Evolutionary conservation across 345 rosid genomes (phyloP).

Genomic region (Mercurialis annua): DNA sequence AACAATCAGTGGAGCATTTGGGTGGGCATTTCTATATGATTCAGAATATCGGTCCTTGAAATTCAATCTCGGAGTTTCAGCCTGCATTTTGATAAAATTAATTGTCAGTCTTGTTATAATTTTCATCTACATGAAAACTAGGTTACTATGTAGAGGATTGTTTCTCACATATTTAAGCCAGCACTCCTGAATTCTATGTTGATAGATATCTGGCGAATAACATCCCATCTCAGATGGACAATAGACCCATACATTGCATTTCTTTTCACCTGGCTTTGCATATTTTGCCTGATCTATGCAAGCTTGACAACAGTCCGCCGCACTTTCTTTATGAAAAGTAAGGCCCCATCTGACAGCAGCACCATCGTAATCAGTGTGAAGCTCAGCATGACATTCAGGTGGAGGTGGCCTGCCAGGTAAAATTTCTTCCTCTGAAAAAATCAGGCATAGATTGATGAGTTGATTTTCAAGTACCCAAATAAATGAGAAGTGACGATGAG

Average conservation of each 20-base stretch:
- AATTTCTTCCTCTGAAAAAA: constrained; percentile 56
- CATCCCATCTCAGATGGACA: constrained; percentile 89
- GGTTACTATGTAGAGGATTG: neutral
- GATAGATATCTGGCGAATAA: constrained; percentile 81
- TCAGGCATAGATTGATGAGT: neutral
- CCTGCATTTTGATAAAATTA: constrained; percentile 48
- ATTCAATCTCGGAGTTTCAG: constrained; percentile 65
- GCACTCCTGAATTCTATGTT: constrained; percentile 83
- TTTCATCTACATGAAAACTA: neutral
- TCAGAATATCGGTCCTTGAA: constrained; percentile 80
- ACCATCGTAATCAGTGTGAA: constrained; percentile 90
- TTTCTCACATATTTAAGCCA: constrained; percentile 91
- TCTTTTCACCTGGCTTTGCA: constrained; percentile 76
- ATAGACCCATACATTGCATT: constrained; percentile 96
- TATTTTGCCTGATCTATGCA: constrained; percentile 83
- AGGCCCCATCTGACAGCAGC: constrained; percentile 98
- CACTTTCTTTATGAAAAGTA: constrained; percentile 91
- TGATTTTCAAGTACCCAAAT: neutral
- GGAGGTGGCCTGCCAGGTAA: constrained; percentile 88
- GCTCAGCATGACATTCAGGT: constrained; percentile 69
- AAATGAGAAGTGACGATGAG: neutral
- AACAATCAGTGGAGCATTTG: constrained; percentile 72
- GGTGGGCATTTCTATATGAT: constrained; percentile 70
- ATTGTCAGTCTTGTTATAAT: constrained; percentile 10
- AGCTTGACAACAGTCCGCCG: constrained; percentile 97